Percentiles rank a stretch among this genome's conserved stretches.
Conservation (phyloP, 148 eudicot genomes). For the Persicaria tinctoria region DNA sequence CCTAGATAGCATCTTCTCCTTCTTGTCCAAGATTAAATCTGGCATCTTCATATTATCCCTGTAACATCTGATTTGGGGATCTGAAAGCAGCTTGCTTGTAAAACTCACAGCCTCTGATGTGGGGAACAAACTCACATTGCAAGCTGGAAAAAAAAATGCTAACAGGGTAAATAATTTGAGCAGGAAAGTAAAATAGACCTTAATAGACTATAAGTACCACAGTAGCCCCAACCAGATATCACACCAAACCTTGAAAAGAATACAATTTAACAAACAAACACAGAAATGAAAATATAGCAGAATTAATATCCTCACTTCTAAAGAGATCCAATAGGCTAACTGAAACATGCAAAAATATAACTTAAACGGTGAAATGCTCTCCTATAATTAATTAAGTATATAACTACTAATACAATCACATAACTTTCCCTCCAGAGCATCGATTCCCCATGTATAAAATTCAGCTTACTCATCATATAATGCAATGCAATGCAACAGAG, state of each 20-base stretch:
- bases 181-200: not conserved
- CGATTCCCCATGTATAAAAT: not conserved
- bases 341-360: not conserved
- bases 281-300: not conserved
- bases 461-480: not conserved
- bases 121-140: slow-evolving; percentile 38
- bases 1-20: slow-evolving; percentile 45
- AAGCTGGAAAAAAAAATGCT: slow-evolving; percentile 35
- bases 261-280: not conserved
- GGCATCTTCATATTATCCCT: slow-evolving; percentile 78
- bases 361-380: not conserved
- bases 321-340: not conserved
- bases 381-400: not conserved
- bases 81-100: slow-evolving; percentile 55
- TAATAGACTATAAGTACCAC: not conserved
- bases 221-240: not conserved
- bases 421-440: not conserved
- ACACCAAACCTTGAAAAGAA: not conserved
- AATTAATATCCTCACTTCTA: not conserved
- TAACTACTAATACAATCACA: not conserved
- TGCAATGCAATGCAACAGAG: not conserved
- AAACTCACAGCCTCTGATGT: slow-evolving; percentile 33
- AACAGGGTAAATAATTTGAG: not conserved
- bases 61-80: slow-evolving; percentile 30
- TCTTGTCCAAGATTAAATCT: slow-evolving; percentile 53